Evolutionary conservation across 306 rosid genomes (phyloP).

Genomic region (Vigna reflexopilosa): DNA sequence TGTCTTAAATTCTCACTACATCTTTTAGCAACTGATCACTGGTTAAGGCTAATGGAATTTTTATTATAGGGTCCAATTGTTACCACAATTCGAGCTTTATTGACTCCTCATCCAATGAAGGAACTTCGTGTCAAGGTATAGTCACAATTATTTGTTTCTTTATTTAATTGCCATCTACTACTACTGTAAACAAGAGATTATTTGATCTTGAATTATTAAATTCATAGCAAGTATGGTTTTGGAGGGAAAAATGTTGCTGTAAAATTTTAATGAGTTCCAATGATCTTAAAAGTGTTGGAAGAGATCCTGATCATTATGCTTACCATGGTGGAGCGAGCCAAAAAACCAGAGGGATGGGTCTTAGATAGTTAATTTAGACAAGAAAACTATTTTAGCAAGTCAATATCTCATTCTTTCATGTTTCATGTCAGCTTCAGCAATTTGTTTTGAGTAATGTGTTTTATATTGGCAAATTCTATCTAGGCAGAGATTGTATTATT

Average conservation of each 20-base stretch:
- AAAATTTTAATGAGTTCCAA: neutral
- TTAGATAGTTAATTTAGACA: neutral
- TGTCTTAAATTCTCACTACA: conserved; percentile 32
- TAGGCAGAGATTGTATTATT: neutral
- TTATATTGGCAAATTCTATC: conserved; percentile 5
- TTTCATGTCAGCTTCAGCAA: neutral
- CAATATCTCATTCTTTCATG: neutral
- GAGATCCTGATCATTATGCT: neutral
- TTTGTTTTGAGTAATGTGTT: conserved; percentile 18
- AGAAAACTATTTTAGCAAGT: neutral
- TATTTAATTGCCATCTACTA: neutral
- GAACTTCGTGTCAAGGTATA: conserved; percentile 94
- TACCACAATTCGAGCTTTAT: conserved; percentile 83
- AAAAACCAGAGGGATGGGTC: neutral
- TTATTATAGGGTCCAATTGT: conserved; percentile 83
- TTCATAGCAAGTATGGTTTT: neutral
- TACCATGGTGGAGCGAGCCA: neutral
- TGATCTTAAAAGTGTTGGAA: neutral
- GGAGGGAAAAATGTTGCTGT: neutral
- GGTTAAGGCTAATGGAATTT: conserved; percentile 35
- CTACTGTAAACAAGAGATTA: neutral
- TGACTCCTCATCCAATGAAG: conserved; percentile 98
- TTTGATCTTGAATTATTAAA: conserved; percentile 22
- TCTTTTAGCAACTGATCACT: neutral
- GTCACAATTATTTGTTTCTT: neutral